phyloP scores from a whole-genome alignment of 768 basidiomycete species.

The Gelatoporia subvermispora region DNA sequence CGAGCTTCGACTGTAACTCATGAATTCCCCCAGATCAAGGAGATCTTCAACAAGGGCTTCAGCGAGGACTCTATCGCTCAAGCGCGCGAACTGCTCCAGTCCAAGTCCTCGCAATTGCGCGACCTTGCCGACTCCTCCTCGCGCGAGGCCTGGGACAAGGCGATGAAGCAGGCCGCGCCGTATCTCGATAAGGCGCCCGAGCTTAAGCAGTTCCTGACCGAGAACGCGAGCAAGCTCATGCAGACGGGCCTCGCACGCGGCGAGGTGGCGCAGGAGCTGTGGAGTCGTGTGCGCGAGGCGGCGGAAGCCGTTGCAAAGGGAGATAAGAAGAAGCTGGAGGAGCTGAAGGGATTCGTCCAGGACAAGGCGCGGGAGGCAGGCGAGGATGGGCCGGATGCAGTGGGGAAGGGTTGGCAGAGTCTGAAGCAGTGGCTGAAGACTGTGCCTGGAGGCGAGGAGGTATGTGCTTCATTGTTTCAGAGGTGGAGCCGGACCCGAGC shows the following conservation, averaged over 20 bases:
- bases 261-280: slow-evolving; percentile 18
- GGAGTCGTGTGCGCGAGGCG: slow-evolving; percentile 20
- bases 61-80: slow-evolving; percentile 20
- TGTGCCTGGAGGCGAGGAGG: slow-evolving; percentile 25
- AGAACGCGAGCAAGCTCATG: slow-evolving; percentile 23
- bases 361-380: slow-evolving; percentile 22
- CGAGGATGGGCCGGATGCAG: slow-evolving; percentile 6
- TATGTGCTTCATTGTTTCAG: background rate
- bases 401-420: slow-evolving; percentile 18
- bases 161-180: slow-evolving; percentile 18
- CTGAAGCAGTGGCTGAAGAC: slow-evolving; percentile 22
- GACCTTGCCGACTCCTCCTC: slow-evolving; percentile 18
- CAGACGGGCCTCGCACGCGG: slow-evolving; percentile 12
- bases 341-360: slow-evolving; percentile 23
- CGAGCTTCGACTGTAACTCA: background rate
- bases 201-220: slow-evolving; percentile 21
- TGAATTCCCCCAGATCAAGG: slow-evolving; percentile 14
- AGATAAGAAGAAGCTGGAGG: slow-evolving; percentile 24
- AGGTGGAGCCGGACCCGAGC: background rate
- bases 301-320: slow-evolving; percentile 16
- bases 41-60: slow-evolving; percentile 25
- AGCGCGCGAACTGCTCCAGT: slow-evolving; percentile 21
- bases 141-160: slow-evolving; percentile 23
- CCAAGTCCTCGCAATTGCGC: slow-evolving; percentile 21
- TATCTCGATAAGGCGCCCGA: slow-evolving; percentile 26